A percentile compares a stretch with the other conserved stretches of the same genome.
phyloP scores from a whole-genome alignment of 164 flowering plant genomes.

The Santalum album region DNA sequence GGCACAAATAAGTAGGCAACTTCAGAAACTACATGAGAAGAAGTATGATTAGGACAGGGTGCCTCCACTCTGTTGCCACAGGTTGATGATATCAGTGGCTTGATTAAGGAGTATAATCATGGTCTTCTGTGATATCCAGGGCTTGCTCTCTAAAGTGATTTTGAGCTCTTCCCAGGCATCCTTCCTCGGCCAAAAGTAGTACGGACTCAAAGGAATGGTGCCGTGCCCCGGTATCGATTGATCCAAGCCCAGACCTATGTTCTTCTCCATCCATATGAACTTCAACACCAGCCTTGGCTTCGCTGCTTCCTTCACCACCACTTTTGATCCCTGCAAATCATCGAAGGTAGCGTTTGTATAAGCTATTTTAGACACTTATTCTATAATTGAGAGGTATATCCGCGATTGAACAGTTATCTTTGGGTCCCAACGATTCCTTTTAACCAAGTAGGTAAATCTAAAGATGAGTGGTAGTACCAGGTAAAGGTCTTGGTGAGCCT shows the following conservation, averaged over 20 bases:
- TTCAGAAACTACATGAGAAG: no score
- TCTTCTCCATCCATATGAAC: conserved; percentile 96
- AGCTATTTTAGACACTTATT: background rate
- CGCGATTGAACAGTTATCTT: no score
- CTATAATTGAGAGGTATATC: no score
- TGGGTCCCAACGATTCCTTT: no score
- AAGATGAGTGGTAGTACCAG: no score
- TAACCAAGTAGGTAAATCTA: no score
- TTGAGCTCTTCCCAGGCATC: conserved; percentile 99
- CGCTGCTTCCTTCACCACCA: conserved; percentile 50
- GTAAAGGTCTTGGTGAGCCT: no score
- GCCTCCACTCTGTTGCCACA: conserved; percentile 93
- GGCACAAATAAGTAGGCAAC: no score
- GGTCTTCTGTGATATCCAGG: conserved; percentile 88
- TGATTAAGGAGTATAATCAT: conserved; percentile 90
- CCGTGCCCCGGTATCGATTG: conserved; percentile 85
- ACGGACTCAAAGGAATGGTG: conserved; percentile 81
- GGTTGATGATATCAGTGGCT: conserved; percentile 90
- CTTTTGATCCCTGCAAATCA: conserved; percentile 38
- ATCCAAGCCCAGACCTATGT: conserved; percentile 76
- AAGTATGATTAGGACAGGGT: conserved; percentile 35
- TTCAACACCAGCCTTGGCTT: conserved; percentile 84
- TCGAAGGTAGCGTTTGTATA: background rate
- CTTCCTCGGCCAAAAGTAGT: conserved; percentile 94
- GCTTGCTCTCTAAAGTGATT: conserved; percentile 67